Conservation (phyloP, 2,329 filamentous ascomycete genomes). For the Thielaviopsis euricoi region DNA sequence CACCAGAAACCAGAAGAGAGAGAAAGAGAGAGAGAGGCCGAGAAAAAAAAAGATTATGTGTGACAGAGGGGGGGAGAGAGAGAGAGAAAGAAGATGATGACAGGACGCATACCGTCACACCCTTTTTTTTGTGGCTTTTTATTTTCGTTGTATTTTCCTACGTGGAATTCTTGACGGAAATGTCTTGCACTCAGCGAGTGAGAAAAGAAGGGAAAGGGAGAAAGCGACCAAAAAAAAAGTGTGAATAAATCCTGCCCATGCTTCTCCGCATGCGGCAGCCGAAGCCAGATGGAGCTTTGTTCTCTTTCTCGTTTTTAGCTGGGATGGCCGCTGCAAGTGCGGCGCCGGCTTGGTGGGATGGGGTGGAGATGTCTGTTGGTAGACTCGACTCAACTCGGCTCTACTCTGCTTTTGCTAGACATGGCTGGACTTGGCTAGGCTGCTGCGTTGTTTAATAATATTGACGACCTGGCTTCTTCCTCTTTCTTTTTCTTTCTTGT, state of each 20-base stretch:
- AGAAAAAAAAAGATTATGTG: too few species aligned
- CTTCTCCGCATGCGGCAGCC: neutral
- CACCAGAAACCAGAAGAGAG: neutral
- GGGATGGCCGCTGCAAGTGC: neutral
- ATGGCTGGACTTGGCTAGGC: neutral
- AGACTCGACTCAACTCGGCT: neutral
- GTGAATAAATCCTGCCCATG: neutral
- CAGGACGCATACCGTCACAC: too few species aligned
- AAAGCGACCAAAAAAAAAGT: neutral
- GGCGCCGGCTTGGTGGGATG: neutral
- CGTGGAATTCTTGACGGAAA: too few species aligned
- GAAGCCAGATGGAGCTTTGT: neutral
- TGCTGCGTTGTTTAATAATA: conserved; percentile 3
- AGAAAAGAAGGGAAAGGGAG: neutral
- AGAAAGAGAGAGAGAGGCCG: too few species aligned
- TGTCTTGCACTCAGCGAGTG: too few species aligned
- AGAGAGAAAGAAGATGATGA: too few species aligned
- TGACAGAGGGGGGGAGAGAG: too few species aligned
- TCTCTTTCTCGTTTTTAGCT: neutral
- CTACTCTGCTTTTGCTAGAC: neutral
- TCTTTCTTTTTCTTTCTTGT: too few species aligned
- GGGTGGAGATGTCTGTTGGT: neutral
- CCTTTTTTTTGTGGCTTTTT: too few species aligned
- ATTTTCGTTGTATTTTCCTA: too few species aligned
- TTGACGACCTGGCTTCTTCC: conserved; percentile 1